These are phyloP conservation scores for Colletotrichum godetiae DNA, from an alignment of 2,329 filamentous ascomycete genomes.

Conservation along the genomic window DNA sequence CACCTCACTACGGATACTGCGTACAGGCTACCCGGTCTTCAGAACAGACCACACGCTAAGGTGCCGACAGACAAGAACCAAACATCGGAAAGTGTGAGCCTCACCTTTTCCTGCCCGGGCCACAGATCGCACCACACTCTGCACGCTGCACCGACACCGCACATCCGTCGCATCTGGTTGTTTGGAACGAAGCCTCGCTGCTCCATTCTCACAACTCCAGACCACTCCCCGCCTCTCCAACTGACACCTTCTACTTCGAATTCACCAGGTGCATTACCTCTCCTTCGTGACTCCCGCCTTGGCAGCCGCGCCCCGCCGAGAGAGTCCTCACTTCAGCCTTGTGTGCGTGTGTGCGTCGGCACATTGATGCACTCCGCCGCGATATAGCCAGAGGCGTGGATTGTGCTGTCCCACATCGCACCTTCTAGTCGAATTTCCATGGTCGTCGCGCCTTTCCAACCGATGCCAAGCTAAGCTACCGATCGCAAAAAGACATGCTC, in stretches of 20 bases:
- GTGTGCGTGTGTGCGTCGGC: slow-evolving; percentile 12
- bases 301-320: slow-evolving; percentile 30
- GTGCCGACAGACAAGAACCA: slow-evolving; percentile 12
- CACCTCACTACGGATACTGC: too few species aligned
- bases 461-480: neutral
- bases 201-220: neutral
- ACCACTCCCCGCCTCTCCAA: neutral
- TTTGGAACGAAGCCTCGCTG: neutral
- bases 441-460: neutral
- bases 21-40: neutral
- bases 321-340: slow-evolving; percentile 31
- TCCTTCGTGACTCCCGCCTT: slow-evolving; percentile 18
- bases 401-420: slow-evolving; percentile 12
- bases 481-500: slow-evolving; percentile 25
- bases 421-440: neutral
- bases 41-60: slow-evolving; percentile 6
- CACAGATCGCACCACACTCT: slow-evolving; percentile 9
- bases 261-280: neutral
- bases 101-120: slow-evolving; percentile 15
- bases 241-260: neutral
- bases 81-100: slow-evolving; percentile 26
- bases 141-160: neutral
- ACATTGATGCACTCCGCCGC: slow-evolving; percentile 26
- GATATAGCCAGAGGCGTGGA: slow-evolving; percentile 31
- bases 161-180: slow-evolving; percentile 5